These are phyloP conservation scores for Lactifluus piperatus DNA, from an alignment of 768 basidiomycete genomes.

Conservation along the genomic window DNA sequence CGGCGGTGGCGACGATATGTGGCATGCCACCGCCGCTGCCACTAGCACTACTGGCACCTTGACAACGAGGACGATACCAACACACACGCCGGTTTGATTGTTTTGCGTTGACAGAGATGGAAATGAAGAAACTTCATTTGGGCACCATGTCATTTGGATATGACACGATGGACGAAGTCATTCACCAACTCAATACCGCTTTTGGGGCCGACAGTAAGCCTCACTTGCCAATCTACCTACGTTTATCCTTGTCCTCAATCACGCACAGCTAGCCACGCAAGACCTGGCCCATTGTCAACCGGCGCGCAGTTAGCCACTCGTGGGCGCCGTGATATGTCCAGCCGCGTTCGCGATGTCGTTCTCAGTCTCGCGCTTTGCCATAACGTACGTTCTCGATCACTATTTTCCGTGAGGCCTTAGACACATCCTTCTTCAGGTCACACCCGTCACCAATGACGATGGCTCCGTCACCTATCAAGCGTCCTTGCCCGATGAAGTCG, in stretches of 20 bases:
- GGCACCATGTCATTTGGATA: slow-evolving; percentile 49
- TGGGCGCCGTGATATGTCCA: too few relatives aligned
- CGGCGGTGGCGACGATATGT: too few relatives aligned
- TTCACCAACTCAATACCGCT: slow-evolving; percentile 37
- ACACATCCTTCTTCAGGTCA: slow-evolving; percentile 50
- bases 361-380: too few relatives aligned
- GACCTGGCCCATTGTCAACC: too few relatives aligned
- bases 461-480: slow-evolving; percentile 95
- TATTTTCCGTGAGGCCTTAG: not conserved
- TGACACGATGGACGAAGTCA: too few relatives aligned
- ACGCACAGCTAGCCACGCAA: too few relatives aligned
- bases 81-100: not conserved
- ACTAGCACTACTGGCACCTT: too few relatives aligned
- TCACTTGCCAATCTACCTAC: slow-evolving; percentile 9
- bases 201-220: slow-evolving; percentile 62
- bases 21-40: too few relatives aligned
- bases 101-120: slow-evolving; percentile 69
- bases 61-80: too few relatives aligned
- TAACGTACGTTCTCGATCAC: too few relatives aligned
- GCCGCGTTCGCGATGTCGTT: too few relatives aligned
- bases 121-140: slow-evolving; percentile 98
- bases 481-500: slow-evolving; percentile 97
- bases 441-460: slow-evolving; percentile 91
- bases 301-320: too few relatives aligned
- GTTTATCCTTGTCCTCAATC: not conserved